phyloP scores from a whole-genome alignment of 2,329 filamentous ascomycete genomes.

The Xylariales sp. region DNA sequence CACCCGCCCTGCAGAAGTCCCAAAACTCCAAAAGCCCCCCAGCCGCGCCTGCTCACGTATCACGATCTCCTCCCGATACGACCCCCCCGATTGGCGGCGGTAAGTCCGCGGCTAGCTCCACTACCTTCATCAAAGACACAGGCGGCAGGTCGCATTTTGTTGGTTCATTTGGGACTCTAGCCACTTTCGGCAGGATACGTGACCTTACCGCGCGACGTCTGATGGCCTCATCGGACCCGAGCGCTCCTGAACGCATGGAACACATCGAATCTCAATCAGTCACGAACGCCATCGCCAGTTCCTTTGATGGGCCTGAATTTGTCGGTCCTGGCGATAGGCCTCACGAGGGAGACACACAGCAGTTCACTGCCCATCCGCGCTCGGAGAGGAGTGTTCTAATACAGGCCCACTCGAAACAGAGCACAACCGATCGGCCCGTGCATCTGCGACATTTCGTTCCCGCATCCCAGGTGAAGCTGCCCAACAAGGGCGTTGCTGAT shows the following conservation, averaged over 20 bases:
- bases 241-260: neutral
- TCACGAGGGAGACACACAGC: too few relatives aligned
- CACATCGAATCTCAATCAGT: constrained; percentile 1
- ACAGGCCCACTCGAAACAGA: too few relatives aligned
- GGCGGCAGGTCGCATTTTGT: constrained; percentile 20
- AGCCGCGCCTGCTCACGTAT: too few relatives aligned
- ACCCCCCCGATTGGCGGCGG: constrained; percentile 5
- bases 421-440: too few relatives aligned
- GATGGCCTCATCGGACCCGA: neutral
- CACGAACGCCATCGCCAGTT: constrained; percentile 3
- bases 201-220: constrained; percentile 14
- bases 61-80: constrained; percentile 4
- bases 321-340: too few relatives aligned
- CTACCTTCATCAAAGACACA: constrained; percentile 17
- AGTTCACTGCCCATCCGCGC: too few relatives aligned
- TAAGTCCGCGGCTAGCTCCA: constrained; percentile 1
- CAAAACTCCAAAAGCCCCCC: too few relatives aligned
- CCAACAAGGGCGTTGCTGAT: constrained; percentile 30
- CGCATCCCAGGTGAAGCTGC: constrained; percentile 22
- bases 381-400: too few relatives aligned
- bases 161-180: constrained; percentile 18
- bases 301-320: constrained; percentile 12
- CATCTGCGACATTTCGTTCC: constrained; percentile 16
- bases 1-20: neutral
- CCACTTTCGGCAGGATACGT: constrained; percentile 17